Evolutionary conservation across 1,284 basidiomycete genomes (phyloP).

Genomic region (Phaffia rhodozyma): DNA sequence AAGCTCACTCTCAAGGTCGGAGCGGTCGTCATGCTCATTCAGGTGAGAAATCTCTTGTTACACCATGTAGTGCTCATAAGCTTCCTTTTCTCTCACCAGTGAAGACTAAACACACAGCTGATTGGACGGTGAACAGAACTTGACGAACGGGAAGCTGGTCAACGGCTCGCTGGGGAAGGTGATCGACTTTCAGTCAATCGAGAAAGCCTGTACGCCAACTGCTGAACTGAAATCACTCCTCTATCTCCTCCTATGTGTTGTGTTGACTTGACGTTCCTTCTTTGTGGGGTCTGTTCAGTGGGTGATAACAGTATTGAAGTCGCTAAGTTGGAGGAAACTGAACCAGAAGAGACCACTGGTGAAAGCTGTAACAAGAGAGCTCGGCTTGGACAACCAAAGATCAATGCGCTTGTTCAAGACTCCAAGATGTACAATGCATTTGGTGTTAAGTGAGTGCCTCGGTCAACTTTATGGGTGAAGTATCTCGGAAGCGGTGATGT

Average conservation of each 20-base stretch:
- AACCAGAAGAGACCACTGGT: too few relatives aligned
- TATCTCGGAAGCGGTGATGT: too few relatives aligned
- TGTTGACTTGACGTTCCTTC: neutral
- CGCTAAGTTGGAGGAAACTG: too few relatives aligned
- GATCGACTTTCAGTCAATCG: neutral
- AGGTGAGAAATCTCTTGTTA: neutral
- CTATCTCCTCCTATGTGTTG: neutral
- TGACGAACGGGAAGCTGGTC: neutral
- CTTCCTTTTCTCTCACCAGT: neutral
- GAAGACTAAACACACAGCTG: neutral
- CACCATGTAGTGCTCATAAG: neutral
- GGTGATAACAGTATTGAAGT: too few relatives aligned
- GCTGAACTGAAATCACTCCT: neutral
- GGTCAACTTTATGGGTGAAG: too few relatives aligned
- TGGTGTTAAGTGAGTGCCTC: too few relatives aligned
- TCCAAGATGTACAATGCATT: too few relatives aligned
- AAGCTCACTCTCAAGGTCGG: constrained; percentile 3
- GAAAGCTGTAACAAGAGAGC: too few relatives aligned
- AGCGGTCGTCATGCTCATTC: constrained; percentile 2
- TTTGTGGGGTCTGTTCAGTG: neutral
- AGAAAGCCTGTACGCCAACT: neutral
- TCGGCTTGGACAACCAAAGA: too few relatives aligned
- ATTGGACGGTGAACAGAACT: neutral
- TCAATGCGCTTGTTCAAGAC: too few relatives aligned
- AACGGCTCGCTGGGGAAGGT: constrained; percentile 9